A percentile compares a stretch with the other conserved stretches of the same genome.
Evolutionary conservation across 2,329 filamentous ascomycete genomes (phyloP).

Genomic region (Alternaria solani): DNA sequence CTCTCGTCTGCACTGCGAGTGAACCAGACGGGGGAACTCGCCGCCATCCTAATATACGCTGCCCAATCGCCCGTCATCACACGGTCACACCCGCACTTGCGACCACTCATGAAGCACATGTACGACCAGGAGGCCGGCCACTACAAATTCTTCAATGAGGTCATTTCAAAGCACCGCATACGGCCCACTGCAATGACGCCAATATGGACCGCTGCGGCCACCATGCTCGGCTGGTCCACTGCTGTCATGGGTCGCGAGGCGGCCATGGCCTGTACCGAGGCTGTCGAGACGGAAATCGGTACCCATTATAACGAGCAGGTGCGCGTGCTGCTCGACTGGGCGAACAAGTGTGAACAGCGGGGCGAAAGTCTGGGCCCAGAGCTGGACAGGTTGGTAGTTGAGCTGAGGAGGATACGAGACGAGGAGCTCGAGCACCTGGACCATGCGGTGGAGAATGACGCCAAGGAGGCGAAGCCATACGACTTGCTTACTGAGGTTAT

Average conservation of each 20-base stretch:
- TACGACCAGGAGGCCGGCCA: constrained; percentile 94
- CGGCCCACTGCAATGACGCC: constrained; percentile 94
- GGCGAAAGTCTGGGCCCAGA: constrained; percentile 85
- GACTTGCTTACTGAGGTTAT: constrained; percentile 88
- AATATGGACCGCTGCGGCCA: constrained; percentile 82
- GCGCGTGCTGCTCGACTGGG: constrained; percentile 80
- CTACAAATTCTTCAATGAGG: constrained; percentile 81
- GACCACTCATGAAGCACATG: constrained; percentile 95
- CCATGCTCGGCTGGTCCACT: constrained; percentile 86
- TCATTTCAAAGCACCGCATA: constrained; percentile 86
- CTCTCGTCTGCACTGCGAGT: constrained; percentile 72
- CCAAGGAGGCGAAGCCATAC: constrained; percentile 87
- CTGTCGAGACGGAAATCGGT: constrained; percentile 97
- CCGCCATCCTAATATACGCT: constrained; percentile 91
- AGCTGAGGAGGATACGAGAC: constrained; percentile 84
- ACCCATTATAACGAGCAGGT: constrained; percentile 96
- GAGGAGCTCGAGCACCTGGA: constrained; percentile 98
- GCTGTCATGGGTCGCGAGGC: constrained; percentile 89
- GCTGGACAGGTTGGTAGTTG: constrained; percentile 73
- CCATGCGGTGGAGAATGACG: constrained; percentile 91
- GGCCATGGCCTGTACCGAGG: constrained; percentile 98
- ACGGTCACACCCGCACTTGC: constrained; percentile 82
- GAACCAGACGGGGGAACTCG: constrained; percentile 97
- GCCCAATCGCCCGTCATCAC: constrained; percentile 86
- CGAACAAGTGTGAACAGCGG: constrained; percentile 74